Evolutionary conservation across 2,329 filamentous ascomycete species (phyloP).

Genomic region (Penicillium italicum): DNA sequence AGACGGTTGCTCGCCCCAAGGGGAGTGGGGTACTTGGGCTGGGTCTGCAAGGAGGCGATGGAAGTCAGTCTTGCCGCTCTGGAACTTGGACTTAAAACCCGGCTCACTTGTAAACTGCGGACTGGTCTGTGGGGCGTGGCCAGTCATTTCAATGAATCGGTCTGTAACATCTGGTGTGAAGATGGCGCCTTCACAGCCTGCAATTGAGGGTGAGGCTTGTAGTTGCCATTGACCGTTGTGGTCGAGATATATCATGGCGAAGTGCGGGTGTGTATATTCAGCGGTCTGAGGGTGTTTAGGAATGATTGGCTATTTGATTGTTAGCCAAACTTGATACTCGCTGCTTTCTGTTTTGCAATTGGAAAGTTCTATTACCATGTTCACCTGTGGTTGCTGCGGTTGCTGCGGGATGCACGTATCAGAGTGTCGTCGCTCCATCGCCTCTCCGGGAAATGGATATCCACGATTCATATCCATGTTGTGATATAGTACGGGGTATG

Average conservation of each 20-base stretch:
- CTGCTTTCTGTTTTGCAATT: background rate
- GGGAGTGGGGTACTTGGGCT: constrained; percentile 4
- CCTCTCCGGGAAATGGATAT: constrained; percentile 10
- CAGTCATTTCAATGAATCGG: constrained; percentile 31
- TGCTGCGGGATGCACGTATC: constrained; percentile 17
- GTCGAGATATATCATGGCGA: constrained; percentile 38
- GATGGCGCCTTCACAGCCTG: constrained; percentile 30
- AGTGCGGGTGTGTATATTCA: constrained; percentile 33
- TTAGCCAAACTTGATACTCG: background rate
- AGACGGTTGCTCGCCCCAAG: constrained; percentile 14
- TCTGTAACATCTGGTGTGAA: constrained; percentile 38
- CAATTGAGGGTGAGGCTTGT: constrained; percentile 33
- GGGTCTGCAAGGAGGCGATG: constrained; percentile 4
- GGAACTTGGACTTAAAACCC: background rate
- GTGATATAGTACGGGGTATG: background rate
- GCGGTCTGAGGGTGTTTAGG: constrained; percentile 18
- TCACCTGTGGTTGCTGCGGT: background rate
- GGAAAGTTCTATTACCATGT: constrained; percentile 16
- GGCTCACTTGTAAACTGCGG: constrained; percentile 28
- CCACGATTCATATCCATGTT: constrained; percentile 19
- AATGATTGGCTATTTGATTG: constrained; percentile 16
- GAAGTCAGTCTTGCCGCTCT: background rate
- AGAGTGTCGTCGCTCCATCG: constrained; percentile 22
- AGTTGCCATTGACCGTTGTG: constrained; percentile 32
- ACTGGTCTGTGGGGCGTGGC: constrained; percentile 18